Evolutionary conservation across 2,329 filamentous ascomycete species (phyloP).

Genomic region (Penicillium sp.): DNA sequence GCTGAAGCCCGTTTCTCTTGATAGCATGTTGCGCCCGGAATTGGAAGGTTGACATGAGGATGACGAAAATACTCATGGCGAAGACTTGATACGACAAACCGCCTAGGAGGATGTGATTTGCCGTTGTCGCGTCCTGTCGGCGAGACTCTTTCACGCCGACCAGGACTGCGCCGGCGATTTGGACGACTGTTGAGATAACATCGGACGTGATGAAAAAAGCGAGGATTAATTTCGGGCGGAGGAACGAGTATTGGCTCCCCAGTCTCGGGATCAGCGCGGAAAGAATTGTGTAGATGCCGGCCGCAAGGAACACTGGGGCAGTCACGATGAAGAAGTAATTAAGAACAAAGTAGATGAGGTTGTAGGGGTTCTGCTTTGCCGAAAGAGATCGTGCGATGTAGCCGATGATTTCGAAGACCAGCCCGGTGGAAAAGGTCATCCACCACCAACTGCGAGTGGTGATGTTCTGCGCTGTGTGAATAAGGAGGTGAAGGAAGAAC

Average conservation of each 20-base stretch:
- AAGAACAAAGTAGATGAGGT: conserved; percentile 21
- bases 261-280: conserved; percentile 17
- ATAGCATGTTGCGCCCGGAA: conserved; percentile 9
- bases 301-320: conserved; percentile 18
- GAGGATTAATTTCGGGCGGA: conserved; percentile 14
- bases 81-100: conserved; percentile 15
- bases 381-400: conserved; percentile 20
- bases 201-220: conserved; percentile 23
- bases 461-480: conserved; percentile 10
- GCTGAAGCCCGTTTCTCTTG: conserved; percentile 5
- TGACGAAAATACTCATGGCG: conserved; percentile 17
- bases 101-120: conserved; percentile 14
- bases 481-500: conserved; percentile 20
- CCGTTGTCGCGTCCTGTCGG: conserved; percentile 10
- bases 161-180: conserved; percentile 16
- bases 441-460: conserved; percentile 21
- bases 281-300: conserved; percentile 20
- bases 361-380: conserved; percentile 16
- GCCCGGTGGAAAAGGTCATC: conserved; percentile 17
- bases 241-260: conserved; percentile 13
- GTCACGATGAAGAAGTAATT: conserved; percentile 24
- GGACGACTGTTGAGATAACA: conserved; percentile 21
- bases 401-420: conserved; percentile 20
- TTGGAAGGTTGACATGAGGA: conserved; percentile 10
- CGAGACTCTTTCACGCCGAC: conserved; percentile 16